phyloP scores from a whole-genome alignment of 148 eudicot species.

The Pouteria glomerata region DNA sequence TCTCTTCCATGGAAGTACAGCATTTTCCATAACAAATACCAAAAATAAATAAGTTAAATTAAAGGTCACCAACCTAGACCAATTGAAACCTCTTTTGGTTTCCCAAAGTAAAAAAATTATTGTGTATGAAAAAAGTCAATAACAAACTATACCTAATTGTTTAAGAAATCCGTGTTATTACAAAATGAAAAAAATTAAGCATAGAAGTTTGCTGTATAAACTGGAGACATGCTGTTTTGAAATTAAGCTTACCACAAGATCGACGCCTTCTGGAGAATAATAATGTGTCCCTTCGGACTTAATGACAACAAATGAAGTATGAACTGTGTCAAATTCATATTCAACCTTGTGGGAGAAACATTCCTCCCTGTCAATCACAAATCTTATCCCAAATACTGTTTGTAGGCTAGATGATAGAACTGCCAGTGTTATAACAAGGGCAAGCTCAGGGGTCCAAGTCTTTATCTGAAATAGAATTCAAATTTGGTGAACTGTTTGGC shows the following conservation, averaged over 20 bases:
- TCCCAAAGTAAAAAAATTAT: background rate
- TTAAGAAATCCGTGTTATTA: background rate
- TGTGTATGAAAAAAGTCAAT: background rate
- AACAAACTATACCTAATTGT: background rate
- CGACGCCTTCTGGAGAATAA: constrained; percentile 66
- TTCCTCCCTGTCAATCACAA: constrained; percentile 87
- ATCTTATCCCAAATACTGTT: constrained; percentile 57
- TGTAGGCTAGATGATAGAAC: constrained; percentile 35
- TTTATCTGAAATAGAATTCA: constrained; percentile 19
- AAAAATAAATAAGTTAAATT: too few species aligned
- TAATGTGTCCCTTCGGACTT: constrained; percentile 74
- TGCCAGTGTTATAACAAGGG: constrained; percentile 15
- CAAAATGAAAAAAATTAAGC: background rate
- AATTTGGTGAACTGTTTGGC: background rate
- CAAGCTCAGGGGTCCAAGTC: background rate
- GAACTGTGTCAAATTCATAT: constrained; percentile 62
- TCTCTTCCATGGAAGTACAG: background rate
- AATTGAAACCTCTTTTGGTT: background rate
- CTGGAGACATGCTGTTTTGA: background rate
- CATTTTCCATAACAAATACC: too few species aligned
- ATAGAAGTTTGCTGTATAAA: background rate
- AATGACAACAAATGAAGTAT: constrained; percentile 76
- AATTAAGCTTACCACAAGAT: constrained; percentile 65
- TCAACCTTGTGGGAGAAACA: constrained; percentile 85
- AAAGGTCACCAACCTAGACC: background rate